Conservation (phyloP, 805 yeast genomes). For the Monosporozyma servazzii region DNA sequence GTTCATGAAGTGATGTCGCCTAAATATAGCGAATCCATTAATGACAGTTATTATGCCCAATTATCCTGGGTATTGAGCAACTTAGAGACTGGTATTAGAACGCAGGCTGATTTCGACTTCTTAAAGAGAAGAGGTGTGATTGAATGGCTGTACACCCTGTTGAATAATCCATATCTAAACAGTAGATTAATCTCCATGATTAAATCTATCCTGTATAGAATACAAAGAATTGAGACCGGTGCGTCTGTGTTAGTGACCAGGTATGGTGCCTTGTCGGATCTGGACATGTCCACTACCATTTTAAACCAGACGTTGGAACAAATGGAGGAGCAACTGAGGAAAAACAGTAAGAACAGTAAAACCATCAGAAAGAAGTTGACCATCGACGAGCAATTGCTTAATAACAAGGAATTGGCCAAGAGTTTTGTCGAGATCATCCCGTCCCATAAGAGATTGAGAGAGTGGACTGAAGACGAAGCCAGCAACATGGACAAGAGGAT, state of each 20-base stretch:
- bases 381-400: constrained; percentile 37
- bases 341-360: constrained; percentile 13
- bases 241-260: constrained; percentile 50
- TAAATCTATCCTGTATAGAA: constrained; percentile 34
- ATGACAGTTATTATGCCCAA: constrained; percentile 46
- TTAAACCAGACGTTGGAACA: constrained; percentile 9
- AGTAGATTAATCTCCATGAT: constrained; percentile 35
- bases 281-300: constrained; percentile 27
- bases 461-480: constrained; percentile 53
- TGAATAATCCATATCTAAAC: constrained; percentile 42
- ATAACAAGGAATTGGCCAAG: constrained; percentile 22
- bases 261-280: constrained; percentile 37
- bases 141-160: constrained; percentile 56
- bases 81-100: constrained; percentile 40
- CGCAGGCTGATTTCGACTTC: constrained; percentile 42
- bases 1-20: constrained; percentile 27
- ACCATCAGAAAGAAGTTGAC: constrained; percentile 28
- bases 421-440: constrained; percentile 26
- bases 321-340: constrained; percentile 2
- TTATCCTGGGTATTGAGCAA: constrained; percentile 55
- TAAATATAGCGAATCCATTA: constrained; percentile 11
- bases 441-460: constrained; percentile 46
- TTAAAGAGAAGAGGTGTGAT: constrained; percentile 47
- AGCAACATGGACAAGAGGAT: constrained; percentile 39
- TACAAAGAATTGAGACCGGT: constrained; percentile 49